Conservation (phyloP, 306 rosid species). For the Alnus rubra region DNA sequence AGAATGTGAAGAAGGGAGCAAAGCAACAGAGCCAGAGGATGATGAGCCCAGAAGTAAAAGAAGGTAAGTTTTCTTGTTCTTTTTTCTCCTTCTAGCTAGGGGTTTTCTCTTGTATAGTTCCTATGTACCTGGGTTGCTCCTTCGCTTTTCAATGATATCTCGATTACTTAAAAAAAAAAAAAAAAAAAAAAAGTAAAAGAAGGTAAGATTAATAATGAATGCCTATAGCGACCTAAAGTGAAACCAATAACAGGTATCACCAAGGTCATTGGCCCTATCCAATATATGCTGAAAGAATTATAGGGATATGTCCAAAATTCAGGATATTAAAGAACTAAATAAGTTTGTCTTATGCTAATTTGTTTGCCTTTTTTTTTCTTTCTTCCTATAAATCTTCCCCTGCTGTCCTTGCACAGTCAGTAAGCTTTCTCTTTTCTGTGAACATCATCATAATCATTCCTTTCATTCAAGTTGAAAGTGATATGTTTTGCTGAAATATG, state of each 20-base stretch:
- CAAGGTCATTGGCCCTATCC: not conserved
- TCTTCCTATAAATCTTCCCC: not conserved
- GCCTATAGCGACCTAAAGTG: not conserved
- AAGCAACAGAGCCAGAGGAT: conserved; percentile 52
- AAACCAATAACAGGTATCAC: not conserved
- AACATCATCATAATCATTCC: conserved; percentile 5
- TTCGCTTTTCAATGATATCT: too few species aligned
- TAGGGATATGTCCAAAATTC: not conserved
- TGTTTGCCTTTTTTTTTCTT: conserved; percentile 15
- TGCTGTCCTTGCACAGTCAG: not conserved
- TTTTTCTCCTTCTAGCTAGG: too few species aligned
- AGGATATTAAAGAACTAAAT: not conserved
- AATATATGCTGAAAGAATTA: not conserved
- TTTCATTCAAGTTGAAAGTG: conserved; percentile 4
- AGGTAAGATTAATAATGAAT: conserved; percentile 41
- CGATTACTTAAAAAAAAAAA: too few species aligned
- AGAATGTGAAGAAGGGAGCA: conserved; percentile 74
- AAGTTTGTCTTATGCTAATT: not conserved
- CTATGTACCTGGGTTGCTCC: too few species aligned
- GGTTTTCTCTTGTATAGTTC: too few species aligned
- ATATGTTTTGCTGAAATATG: conserved; percentile 20
- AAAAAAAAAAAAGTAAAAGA: conserved; percentile 46
- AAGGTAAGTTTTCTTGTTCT: conserved; percentile 43
- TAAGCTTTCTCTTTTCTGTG: not conserved
- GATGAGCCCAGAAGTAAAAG: conserved; percentile 63